A percentile compares a stretch with the other conserved stretches of the same genome.
Evolutionary conservation across 2,329 filamentous ascomycete genomes (phyloP).

Genomic region (Monilinia polystroma): DNA sequence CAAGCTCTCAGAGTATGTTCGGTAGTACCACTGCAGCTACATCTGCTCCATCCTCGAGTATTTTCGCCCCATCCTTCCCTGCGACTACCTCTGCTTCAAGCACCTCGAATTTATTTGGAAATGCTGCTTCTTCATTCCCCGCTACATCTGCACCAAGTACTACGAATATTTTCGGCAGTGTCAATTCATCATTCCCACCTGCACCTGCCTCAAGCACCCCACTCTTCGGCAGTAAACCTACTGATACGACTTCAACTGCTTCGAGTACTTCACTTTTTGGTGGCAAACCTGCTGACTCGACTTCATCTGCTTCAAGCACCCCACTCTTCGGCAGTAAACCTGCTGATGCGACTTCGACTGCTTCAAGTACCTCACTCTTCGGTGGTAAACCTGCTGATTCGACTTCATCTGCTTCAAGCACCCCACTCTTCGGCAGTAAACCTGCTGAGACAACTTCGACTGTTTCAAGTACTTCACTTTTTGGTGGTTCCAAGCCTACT

Average conservation of each 20-base stretch:
- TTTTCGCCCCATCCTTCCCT: slow-evolving; percentile 6
- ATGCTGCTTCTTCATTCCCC: slow-evolving; percentile 12
- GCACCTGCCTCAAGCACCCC: slow-evolving; percentile 8
- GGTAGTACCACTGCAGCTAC: slow-evolving; percentile 8
- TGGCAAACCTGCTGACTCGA: neutral
- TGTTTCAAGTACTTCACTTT: neutral
- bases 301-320: neutral
- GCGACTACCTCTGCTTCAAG: slow-evolving; percentile 19
- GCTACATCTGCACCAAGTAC: slow-evolving; percentile 21
- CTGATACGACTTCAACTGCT: neutral
- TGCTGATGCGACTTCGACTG: neutral
- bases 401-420: slow-evolving; percentile 3
- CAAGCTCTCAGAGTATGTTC: slow-evolving; percentile 9
- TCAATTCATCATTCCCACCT: slow-evolving; percentile 21
- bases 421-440: neutral
- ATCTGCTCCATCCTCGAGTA: slow-evolving; percentile 3
- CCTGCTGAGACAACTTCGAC: neutral
- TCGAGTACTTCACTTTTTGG: neutral
- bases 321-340: neutral
- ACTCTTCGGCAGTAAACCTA: slow-evolving; percentile 17
- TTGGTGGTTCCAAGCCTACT: neutral
- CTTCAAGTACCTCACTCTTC: slow-evolving; percentile 13
- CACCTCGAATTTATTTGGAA: slow-evolving; percentile 22
- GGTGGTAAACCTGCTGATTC: slow-evolving; percentile 9
- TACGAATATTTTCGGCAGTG: slow-evolving; percentile 24